Base-by-base conservation (phyloP, 495 filamentous ascomycete genomes). In the Amphirosellinia nigrospora region DNA sequence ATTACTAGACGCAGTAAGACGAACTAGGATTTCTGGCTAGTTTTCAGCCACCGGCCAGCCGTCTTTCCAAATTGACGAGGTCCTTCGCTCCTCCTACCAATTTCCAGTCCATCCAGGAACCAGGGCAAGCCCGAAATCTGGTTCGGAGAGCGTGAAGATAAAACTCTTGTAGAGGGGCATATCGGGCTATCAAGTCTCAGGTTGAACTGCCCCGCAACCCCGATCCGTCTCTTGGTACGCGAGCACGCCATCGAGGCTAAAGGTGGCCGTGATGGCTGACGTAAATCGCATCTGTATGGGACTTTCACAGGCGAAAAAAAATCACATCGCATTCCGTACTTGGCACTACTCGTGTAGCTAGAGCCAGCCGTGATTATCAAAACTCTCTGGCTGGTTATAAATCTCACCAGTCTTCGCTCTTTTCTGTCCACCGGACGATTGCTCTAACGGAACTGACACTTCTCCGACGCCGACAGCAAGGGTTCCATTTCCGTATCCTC, bases 231-330 rank as follows among this genome's bases (percentile, higher is more conserved):
- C 55, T 61, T 41, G 70, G 75, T 75, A 68, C 77, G 62, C 71
- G 80, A 83, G 81, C 82, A 83, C 82, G 82, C 77, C 79, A 83
- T 83, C 77, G 66, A 77, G 78, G 81, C 82, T 83, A 83, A 75
- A 74, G 70, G 15, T 46, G 16, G 61, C 65, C 46, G 36, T 30
- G 52, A 67, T 50, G 26, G 50, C 64, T 67, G 64, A 67, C 64
- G 64, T 67, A 67, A 36, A 39, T 53, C 9, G 64, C 70, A 70
- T 72, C 67, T 62, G 58, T 59, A 70, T 66, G 48, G n/a, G 11
- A 41, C 43, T 67, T 50, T 58, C 4, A 7, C 53, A 58, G 28
- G 32, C 32, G 30, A 58, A 58, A 58, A 56, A 26, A 56, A 32
- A 16, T 28, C 36, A 36, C 10, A 28, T 41, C 58, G 58, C 58